A percentile compares a stretch with the other conserved stretches of the same genome.
Evolutionary conservation across 2,329 filamentous ascomycete genomes (phyloP).

Genomic region (Zarea fungicola): DNA sequence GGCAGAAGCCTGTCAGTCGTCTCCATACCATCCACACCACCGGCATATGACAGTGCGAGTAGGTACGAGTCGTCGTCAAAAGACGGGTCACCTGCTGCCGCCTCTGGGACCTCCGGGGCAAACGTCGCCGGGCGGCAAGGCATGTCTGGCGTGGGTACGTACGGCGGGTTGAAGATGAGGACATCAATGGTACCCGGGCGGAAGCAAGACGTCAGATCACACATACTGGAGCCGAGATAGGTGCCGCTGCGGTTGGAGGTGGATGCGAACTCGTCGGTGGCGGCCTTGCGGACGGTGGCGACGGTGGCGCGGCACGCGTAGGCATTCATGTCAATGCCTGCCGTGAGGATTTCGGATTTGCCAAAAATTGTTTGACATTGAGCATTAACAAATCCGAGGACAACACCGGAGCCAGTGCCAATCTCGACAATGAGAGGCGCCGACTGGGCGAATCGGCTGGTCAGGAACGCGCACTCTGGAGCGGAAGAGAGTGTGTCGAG

Average conservation of each 20-base stretch:
- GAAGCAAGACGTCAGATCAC: conserved; percentile 64
- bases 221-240: conserved; percentile 63
- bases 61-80: conserved; percentile 82
- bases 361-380: conserved; percentile 71
- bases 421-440: conserved; percentile 73
- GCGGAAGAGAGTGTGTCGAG: conserved; percentile 80
- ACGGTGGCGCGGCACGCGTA: conserved; percentile 74
- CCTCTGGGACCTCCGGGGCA: conserved; percentile 19
- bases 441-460: conserved; percentile 50
- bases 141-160: conserved; percentile 78
- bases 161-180: conserved; percentile 93
- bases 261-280: conserved; percentile 17
- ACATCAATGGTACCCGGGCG: conserved; percentile 62
- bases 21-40: conserved; percentile 89
- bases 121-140: conserved; percentile 46
- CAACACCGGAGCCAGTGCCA: conserved; percentile 86
- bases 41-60: conserved; percentile 81
- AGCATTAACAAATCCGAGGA: conserved; percentile 81
- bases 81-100: conserved; percentile 30
- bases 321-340: conserved; percentile 79
- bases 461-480: conserved; percentile 65
- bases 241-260: conserved; percentile 34
- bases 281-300: conserved; percentile 57
- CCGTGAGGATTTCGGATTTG: conserved; percentile 60
- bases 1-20: conserved; percentile 75